Evolutionary conservation across 768 basidiomycete species (phyloP), one percentile per base, ranked within the genome.

Genomic region (Psilocybe cubensis): DNA sequence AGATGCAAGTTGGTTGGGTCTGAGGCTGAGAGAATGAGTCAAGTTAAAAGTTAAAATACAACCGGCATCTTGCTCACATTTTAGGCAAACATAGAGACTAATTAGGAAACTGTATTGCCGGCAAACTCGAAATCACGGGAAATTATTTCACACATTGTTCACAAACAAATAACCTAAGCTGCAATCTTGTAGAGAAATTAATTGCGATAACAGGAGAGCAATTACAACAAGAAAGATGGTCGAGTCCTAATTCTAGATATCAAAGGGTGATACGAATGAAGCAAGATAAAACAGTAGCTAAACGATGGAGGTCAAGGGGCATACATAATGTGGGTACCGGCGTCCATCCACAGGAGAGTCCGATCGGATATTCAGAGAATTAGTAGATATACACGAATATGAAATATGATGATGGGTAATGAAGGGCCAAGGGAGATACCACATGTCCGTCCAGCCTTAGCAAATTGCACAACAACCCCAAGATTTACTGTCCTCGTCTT

Each of bases 391-490:
- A 51, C 45, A 53, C 51, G 53, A 45, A 63, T 57, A 57, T 53
- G 49, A 42, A 38, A 38, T 38, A 38, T 54, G 56, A 50, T 41
- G 42, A 41, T 54, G 42, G 52, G 38, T 45, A 35, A 55, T 42
- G 40, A 51, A 54, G 33, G 47, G 48, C 48, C 29, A 52, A 29
- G 24, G 31, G 48, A 33, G 18, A 47, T 58, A 46, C 41, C 18
- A 29, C 18, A 49, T 25, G 60, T 61, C 52, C 42, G 43, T 29
- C 41, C 25, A 33, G 29, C 20, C 42, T 63, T 58, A 91, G 66
- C 87, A 91, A 56, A 91, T 77, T 40, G 90, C 83, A 63, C 89
- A 91, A 70, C 89, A 91, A 14, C 79, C 80, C 62, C 88, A 91
- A 59, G 85, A 82, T 41, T 80, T 80, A 8, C 76, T 80, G 18